phyloP scores from a whole-genome alignment of 345 rosid species.

The Ceriops zippeliana region DNA sequence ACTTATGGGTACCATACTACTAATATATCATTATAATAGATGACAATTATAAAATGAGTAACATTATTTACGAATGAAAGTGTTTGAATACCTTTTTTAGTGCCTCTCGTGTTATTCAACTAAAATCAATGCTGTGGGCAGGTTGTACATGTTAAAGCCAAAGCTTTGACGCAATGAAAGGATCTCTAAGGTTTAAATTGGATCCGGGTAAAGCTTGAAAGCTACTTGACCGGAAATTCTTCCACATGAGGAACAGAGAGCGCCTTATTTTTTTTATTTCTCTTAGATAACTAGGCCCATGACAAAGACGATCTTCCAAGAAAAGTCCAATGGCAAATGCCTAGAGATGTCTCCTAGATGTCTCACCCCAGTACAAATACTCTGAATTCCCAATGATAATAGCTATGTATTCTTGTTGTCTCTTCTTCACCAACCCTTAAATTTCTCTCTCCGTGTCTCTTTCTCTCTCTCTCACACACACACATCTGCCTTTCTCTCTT shows the following conservation, averaged over 20 bases:
- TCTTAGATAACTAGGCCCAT: slow-evolving; percentile 12
- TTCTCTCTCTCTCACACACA: background rate
- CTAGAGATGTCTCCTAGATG: slow-evolving; percentile 21
- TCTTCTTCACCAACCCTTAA: background rate
- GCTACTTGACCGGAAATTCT: slow-evolving; percentile 22
- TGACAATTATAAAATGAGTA: too few relatives aligned
- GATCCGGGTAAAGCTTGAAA: slow-evolving; percentile 9
- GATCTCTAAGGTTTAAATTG: slow-evolving; percentile 1
- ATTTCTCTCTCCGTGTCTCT: slow-evolving; percentile 1
- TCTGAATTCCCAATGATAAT: slow-evolving; percentile 14
- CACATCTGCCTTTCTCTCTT: background rate
- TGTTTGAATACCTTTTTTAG: too few relatives aligned
- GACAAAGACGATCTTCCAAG: slow-evolving; percentile 25
- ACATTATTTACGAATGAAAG: too few relatives aligned
- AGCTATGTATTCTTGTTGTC: slow-evolving; percentile 45
- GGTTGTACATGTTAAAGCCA: background rate
- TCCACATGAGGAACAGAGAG: background rate
- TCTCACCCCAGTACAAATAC: slow-evolving; percentile 19
- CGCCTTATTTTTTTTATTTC: background rate
- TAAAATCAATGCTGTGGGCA: background rate
- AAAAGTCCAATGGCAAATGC: slow-evolving; percentile 30
- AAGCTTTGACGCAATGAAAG: slow-evolving; percentile 3
- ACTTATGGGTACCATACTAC: too few relatives aligned
- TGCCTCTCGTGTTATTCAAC: too few relatives aligned
- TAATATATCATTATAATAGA: too few relatives aligned